phyloP scores from a whole-genome alignment of 306 rosid species.

The Sechiopsis laciniata region DNA sequence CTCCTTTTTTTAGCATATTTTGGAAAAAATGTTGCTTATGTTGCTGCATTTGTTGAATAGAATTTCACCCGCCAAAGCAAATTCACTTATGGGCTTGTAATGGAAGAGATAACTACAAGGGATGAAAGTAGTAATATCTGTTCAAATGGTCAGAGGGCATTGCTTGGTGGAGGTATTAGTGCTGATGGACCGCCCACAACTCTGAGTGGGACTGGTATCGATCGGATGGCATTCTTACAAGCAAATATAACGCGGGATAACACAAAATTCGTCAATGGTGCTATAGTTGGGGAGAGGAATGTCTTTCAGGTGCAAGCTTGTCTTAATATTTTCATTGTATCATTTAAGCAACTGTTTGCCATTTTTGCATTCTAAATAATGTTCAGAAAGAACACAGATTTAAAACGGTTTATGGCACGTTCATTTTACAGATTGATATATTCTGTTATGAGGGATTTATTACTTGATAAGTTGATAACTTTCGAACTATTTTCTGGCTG shows the following conservation, averaged over 20 bases:
- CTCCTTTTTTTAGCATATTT: constrained; percentile 14
- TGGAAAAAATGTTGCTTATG: neutral
- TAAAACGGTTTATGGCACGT: neutral
- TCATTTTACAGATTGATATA: neutral
- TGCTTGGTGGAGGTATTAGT: constrained; percentile 84
- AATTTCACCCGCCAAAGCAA: constrained; percentile 92
- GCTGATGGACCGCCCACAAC: constrained; percentile 97
- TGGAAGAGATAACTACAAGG: constrained; percentile 94
- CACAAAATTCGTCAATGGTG: constrained; percentile 83
- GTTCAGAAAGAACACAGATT: neutral
- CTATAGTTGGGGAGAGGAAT: constrained; percentile 74
- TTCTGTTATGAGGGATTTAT: neutral
- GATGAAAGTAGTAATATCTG: constrained; percentile 78
- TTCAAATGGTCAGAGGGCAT: constrained; percentile 66
- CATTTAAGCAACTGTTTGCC: neutral
- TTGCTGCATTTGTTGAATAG: constrained; percentile 34
- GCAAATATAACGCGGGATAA: constrained; percentile 92
- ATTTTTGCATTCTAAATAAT: neutral
- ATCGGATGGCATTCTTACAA: constrained; percentile 81
- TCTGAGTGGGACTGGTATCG: constrained; percentile 91
- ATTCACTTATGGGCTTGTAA: constrained; percentile 87
- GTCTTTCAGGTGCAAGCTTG: constrained; percentile 68
- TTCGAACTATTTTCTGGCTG: neutral
- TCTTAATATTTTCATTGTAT: constrained; percentile 4
- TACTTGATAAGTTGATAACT: too few relatives aligned